Base-by-base conservation (phyloP, 2,329 filamentous ascomycete species). In the Penicillium verrucosum region DNA sequence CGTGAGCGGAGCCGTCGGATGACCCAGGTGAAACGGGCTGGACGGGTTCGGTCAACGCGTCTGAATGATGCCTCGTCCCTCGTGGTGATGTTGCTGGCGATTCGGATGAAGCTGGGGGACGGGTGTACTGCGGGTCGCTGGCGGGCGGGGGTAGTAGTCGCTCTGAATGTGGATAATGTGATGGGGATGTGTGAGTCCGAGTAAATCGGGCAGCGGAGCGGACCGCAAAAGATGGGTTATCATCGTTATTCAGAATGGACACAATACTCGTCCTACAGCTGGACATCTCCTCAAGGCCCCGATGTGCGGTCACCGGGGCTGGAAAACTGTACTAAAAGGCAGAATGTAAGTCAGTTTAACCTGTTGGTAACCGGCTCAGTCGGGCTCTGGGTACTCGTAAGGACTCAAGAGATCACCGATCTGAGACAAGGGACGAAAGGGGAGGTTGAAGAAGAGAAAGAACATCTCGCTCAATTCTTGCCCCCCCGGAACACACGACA, bases 241-340 rank as follows among this genome's bases (percentile, higher is more conserved):
- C 75, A 68, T 78, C 76, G 66, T 78, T 77, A 67, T 78, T 78
- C 57, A 78, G 60, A 61, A 78, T 78, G 30, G 77, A 78, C 57
- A 76, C 70, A 60, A 75, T 70, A 62, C 64, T 73, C 44, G 71
- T 58, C 59, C 61, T 69, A 60, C 69, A 67, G 55, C 64, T 63
- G 37, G 69, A 66, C 70, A 74, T 74, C 59, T 69, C 60, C 51
- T 60, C 57, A 32, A 45, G 16, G 46, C 56, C 58, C 45, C 54
- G 52, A 61, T 58, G 41, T 41, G 49, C 41, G 53, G 51, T 56
- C 54, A 65, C 56, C 52, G 60, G 49, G 54, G 48, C 56, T 57
- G 60, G 59, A 51, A 62, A 57, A 42, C 25, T 63, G 60, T 62
- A 65, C 60, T 63, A 58, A 48, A 55, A 49, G 42, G 45, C 30